A percentile compares a stretch with the other conserved stretches of the same genome.
These are phyloP conservation scores for Aspergillus aculeatus DNA, from an alignment of 2,329 filamentous ascomycete genomes.

Conservation along the genomic window DNA sequence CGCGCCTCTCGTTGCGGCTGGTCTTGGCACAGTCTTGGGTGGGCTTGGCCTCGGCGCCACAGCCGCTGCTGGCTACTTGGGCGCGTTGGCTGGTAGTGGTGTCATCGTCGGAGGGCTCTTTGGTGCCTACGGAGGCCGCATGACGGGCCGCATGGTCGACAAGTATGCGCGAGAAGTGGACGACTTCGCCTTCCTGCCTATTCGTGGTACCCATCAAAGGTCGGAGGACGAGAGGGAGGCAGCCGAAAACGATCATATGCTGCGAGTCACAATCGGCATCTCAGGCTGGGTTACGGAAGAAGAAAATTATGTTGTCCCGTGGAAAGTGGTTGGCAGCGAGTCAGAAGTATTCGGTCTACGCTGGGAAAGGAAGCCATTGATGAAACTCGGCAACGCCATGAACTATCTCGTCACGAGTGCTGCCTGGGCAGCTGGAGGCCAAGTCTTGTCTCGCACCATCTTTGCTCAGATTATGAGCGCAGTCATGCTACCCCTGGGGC, in stretches of 20 bases:
- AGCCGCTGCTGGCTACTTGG: constrained; percentile 74
- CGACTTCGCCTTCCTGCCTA: constrained; percentile 81
- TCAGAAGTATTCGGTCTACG: constrained; percentile 79
- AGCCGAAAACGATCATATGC: constrained; percentile 57
- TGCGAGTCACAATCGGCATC: constrained; percentile 80
- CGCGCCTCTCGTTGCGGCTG: constrained; percentile 72
- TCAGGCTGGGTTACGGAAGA: constrained; percentile 76
- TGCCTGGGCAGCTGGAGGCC: constrained; percentile 74
- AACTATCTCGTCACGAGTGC: constrained; percentile 73
- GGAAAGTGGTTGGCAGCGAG: constrained; percentile 70
- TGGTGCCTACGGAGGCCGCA: constrained; percentile 82
- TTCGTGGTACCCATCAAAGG: constrained; percentile 56
- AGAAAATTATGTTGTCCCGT: constrained; percentile 72
- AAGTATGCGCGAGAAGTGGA: constrained; percentile 81
- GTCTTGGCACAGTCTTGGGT: constrained; percentile 75
- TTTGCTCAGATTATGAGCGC: constrained; percentile 64
- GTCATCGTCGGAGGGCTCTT: constrained; percentile 82
- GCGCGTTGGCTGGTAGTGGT: constrained; percentile 74
- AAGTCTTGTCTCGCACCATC: constrained; percentile 72
- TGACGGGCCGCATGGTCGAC: constrained; percentile 84
- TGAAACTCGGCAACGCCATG: constrained; percentile 75
- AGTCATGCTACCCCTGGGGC: constrained; percentile 67
- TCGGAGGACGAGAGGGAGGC: constrained; percentile 44
- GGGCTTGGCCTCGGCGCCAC: constrained; percentile 72
- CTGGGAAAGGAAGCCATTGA: constrained; percentile 76